Conservation (phyloP, 441 rosid genomes). For the Corymbia citriodora region DNA sequence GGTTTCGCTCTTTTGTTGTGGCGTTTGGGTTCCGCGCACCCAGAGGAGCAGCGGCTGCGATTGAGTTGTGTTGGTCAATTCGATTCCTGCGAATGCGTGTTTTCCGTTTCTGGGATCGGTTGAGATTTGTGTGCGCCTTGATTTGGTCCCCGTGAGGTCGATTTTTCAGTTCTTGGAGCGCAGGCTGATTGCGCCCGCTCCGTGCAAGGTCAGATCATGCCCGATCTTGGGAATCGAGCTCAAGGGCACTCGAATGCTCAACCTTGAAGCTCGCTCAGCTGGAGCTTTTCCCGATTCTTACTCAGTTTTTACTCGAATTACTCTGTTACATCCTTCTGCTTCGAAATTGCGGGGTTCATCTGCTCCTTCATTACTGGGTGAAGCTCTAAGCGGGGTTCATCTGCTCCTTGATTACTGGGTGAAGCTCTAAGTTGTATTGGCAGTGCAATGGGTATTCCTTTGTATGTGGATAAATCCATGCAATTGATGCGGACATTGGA, state of each 20-base stretch:
- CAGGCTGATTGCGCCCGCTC: neutral
- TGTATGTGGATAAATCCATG: accelerated
- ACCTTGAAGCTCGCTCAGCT: neutral
- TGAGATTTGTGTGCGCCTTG: neutral
- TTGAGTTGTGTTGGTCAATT: neutral
- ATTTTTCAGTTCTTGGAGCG: neutral
- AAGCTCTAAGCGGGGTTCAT: neutral
- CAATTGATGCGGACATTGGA: neutral
- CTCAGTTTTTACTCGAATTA: neutral
- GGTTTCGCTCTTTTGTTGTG: neutral
- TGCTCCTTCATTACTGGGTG: neutral
- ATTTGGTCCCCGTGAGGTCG: neutral
- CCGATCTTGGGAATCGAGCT: neutral
- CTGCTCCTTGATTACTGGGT: neutral
- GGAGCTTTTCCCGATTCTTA: neutral
- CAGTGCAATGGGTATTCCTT: neutral
- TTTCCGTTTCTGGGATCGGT: neutral
- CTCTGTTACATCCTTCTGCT: neutral
- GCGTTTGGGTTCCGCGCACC: neutral
- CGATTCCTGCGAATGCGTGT: neutral
- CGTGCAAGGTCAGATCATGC: neutral
- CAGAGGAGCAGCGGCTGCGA: neutral
- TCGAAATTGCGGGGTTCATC: neutral
- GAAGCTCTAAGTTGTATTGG: neutral
- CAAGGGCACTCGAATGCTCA: neutral